Evolutionary conservation across 192 early-diverging fungal genomes (phyloP).

Genomic region (Backusella tarrabulga): DNA sequence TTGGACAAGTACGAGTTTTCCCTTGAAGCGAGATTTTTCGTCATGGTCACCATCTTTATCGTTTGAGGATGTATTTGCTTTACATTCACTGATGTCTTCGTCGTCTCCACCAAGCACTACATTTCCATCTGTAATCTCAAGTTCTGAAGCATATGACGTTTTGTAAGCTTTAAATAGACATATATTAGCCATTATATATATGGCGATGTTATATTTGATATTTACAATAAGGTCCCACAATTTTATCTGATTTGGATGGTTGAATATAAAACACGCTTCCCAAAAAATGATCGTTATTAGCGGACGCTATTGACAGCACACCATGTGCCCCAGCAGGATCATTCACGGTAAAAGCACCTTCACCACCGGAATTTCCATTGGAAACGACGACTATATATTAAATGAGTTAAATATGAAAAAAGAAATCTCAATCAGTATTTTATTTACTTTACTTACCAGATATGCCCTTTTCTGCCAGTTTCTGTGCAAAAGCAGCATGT

Average conservation of each 20-base stretch:
- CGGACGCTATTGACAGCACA: conserved; percentile 58
- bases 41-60: conserved; percentile 34
- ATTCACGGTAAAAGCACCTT: conserved; percentile 56
- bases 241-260: not conserved
- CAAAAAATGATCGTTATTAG: conserved; percentile 40
- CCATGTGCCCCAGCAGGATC: conserved; percentile 57
- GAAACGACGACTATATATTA: conserved; percentile 51
- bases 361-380: conserved; percentile 61
- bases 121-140: conserved; percentile 9
- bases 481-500: conserved; percentile 55
- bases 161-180: conserved; percentile 3
- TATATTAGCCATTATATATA: not conserved
- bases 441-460: conserved; percentile 18
- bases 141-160: conserved; percentile 21
- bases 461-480: conserved; percentile 32
- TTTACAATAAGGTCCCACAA: conserved; percentile 28
- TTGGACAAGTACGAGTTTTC: conserved; percentile 61
- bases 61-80: not conserved
- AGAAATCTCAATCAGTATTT: not conserved
- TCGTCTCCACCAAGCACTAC: not conserved
- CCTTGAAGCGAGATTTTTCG: conserved; percentile 41
- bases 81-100: not conserved
- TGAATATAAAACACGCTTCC: conserved; percentile 33
- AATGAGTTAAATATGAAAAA: not conserved
- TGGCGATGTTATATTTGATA: not conserved